phyloP scores from a whole-genome alignment of 345 rosid genomes.

The Hypericum perforatum region DNA sequence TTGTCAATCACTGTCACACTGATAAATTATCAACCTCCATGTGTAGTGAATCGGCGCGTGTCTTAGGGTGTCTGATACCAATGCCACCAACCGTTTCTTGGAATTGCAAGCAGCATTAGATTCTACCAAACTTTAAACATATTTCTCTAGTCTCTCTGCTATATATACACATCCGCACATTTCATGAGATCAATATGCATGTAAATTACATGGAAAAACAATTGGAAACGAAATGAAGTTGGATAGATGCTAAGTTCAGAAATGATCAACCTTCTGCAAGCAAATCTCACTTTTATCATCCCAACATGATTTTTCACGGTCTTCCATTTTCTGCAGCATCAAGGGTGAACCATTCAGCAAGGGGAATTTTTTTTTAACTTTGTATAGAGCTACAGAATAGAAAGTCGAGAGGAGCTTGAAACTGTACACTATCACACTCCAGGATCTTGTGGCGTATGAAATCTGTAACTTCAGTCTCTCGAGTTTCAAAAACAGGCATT shows the following conservation, averaged over 20 bases:
- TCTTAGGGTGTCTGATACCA: too few species aligned
- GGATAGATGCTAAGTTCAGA: neutral
- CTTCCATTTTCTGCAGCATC: constrained; percentile 57
- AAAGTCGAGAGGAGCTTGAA: constrained; percentile 16
- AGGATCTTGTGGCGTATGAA: constrained; percentile 72
- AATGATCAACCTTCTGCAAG: constrained; percentile 67
- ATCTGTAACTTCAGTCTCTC: constrained; percentile 77
- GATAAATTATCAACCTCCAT: too few species aligned
- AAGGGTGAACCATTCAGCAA: constrained; percentile 14
- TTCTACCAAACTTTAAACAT: too few species aligned
- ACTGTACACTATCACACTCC: constrained; percentile 44
- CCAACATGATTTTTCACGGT: constrained; percentile 43
- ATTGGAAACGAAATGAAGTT: too few species aligned
- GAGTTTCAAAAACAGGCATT: constrained; percentile 92
- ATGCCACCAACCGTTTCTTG: too few species aligned
- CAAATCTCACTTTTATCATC: constrained; percentile 74
- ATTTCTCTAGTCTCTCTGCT: too few species aligned
- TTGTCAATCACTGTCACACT: too few species aligned
- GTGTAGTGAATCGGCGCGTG: too few species aligned
- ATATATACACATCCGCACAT: too few species aligned
- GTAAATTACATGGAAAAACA: too few species aligned
- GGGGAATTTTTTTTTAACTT: constrained; percentile 10
- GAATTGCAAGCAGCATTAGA: too few species aligned
- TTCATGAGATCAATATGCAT: too few species aligned
- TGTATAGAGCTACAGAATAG: constrained; percentile 8